phyloP scores from a whole-genome alignment of 805 yeast species.

The Jamesozyma hellenica region DNA sequence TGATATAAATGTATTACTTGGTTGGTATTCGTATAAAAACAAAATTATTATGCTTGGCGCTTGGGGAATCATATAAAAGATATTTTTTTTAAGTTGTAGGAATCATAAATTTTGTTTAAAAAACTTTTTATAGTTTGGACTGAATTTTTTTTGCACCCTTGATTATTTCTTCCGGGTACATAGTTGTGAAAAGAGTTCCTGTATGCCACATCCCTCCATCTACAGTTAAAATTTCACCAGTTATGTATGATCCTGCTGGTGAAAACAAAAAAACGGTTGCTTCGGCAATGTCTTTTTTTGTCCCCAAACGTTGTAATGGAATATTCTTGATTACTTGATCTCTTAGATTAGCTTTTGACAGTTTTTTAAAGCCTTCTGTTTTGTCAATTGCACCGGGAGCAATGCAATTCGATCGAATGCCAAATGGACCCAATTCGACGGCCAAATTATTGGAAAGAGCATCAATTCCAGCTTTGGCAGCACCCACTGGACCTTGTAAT shows the following conservation, averaged over 20 bases:
- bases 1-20: no score
- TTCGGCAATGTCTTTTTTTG: conserved; percentile 72
- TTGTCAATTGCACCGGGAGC: conserved; percentile 88
- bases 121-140: conserved; percentile 27
- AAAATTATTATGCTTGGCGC: no score
- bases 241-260: conserved; percentile 67
- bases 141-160: conserved; percentile 19
- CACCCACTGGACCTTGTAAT: conserved; percentile 81
- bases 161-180: conserved; percentile 37
- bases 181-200: conserved; percentile 35
- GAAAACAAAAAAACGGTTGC: conserved; percentile 78
- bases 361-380: conserved; percentile 76
- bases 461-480: conserved; percentile 94
- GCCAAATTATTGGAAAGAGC: conserved; percentile 77
- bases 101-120: no score
- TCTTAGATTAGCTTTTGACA: conserved; percentile 37
- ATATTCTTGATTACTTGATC: conserved; percentile 37
- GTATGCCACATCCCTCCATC: conserved; percentile 91
- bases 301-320: conserved; percentile 55
- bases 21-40: no score
- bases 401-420: conserved; percentile 70
- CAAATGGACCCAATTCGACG: conserved; percentile 85
- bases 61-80: no score
- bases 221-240: conserved; percentile 70
- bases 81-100: no score